phyloP scores from a whole-genome alignment of 257 asterid genomes.

The Nicotiana sylvestris region DNA sequence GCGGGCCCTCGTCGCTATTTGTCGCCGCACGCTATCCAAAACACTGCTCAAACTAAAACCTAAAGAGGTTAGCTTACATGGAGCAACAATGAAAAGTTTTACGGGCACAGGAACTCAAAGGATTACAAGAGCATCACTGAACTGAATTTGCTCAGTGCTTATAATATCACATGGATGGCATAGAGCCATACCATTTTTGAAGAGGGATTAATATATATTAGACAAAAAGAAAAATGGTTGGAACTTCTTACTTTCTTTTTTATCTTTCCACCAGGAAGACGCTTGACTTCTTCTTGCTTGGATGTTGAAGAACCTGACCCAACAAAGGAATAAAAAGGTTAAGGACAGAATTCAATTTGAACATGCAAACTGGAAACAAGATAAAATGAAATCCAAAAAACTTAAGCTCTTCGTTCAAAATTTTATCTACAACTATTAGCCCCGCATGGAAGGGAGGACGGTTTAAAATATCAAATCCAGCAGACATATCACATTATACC shows the following conservation, averaged over 20 bases:
- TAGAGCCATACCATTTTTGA: not conserved
- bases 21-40: too few species aligned
- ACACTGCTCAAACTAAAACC: not conserved
- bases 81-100: not conserved
- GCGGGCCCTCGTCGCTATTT: too few species aligned
- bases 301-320: slow-evolving; percentile 77
- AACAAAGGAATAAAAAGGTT: slow-evolving; percentile 19
- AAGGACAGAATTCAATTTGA: slow-evolving; percentile 3
- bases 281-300: slow-evolving; percentile 83
- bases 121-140: not conserved
- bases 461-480: not conserved
- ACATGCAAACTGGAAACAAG: slow-evolving; percentile 8
- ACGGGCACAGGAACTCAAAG: not conserved
- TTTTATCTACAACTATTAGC: not conserved
- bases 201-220: slow-evolving; percentile 2
- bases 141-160: not conserved
- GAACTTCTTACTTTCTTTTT: slow-evolving; percentile 74
- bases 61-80: not conserved
- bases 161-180: not conserved
- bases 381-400: not conserved
- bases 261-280: slow-evolving; percentile 95
- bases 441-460: not conserved
- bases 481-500: not conserved
- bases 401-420: not conserved
- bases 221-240: not conserved